Evolutionary conservation across 768 basidiomycete species (phyloP), one percentile per base, ranked within the genome.

Genomic region (Dentipellis sp.): DNA sequence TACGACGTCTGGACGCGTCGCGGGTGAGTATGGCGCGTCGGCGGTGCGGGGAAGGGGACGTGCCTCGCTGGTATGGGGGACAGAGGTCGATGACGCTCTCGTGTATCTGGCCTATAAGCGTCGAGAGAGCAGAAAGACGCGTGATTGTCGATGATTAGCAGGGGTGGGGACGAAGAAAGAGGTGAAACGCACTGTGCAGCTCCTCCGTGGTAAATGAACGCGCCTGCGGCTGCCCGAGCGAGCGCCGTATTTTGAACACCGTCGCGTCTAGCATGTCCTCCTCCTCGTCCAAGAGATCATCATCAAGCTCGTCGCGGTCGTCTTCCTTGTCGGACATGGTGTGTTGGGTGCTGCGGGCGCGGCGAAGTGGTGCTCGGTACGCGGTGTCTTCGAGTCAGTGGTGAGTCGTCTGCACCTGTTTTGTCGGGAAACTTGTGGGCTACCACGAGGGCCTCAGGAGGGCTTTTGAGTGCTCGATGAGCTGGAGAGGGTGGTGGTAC

Each of bases 31-130:
- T 21, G 22, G 11, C 9, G 36, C 17, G 10, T n/a, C 57, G 35
- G 50, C 51, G 29, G 16, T 35, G 54, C 54, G 50, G n/a, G 38
- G 34, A 1, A 37, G n/a, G 40, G 11, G 3, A 62, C 73, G 55
- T 54, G 82, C 86, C 87, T 75, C 87, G 73, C 65, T 89, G 87
- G 65, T 88, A 89, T 17, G 79, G 70, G 0, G 88, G 87, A 53
- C 81, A 78, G 22, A 91, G 69, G 65, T 90, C 84, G 53, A 91
- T 85, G 0, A 68, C 69, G 4, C 86, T 85, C 37, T 84, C 78
- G 64, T 88, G 86, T 56, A 89, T 86, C 36, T 79, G 72, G 9
- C 68, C 86, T 88, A 54, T 29, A 29, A 3, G 6, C 6, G 29
- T 29, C 29, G 6, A 29, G 29, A 29, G 3, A 6, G 3, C 29